A percentile compares a stretch with the other conserved stretches of the same genome.
Conservation (phyloP, 208 protist genomes). For the Herpetomonas tarakana region DNA sequence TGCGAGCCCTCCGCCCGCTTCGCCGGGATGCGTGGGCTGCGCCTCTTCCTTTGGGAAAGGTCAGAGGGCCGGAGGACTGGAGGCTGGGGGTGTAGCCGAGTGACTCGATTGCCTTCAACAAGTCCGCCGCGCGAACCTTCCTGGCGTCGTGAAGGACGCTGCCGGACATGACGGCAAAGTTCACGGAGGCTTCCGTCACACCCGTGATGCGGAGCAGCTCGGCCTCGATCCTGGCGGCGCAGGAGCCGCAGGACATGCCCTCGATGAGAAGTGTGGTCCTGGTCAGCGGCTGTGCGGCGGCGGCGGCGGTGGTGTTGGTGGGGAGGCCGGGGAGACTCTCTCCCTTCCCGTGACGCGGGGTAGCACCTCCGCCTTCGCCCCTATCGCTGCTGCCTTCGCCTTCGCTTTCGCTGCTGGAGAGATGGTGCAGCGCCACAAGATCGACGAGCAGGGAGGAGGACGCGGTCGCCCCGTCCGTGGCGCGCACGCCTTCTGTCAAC, state of each 20-base stretch:
- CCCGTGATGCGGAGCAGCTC: constrained; percentile 31
- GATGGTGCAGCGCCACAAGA: not conserved
- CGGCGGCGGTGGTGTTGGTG: not conserved
- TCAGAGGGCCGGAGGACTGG: not conserved
- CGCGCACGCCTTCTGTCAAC: too few species aligned
- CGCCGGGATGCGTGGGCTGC: too few species aligned
- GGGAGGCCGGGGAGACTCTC: not conserved
- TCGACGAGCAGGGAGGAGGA: too few species aligned
- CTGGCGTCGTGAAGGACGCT: constrained; percentile 37
- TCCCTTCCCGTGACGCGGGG: too few species aligned
- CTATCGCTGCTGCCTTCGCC: not conserved
- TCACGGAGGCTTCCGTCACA: constrained; percentile 55
- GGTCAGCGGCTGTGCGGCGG: not conserved
- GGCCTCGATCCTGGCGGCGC: constrained; percentile 85
- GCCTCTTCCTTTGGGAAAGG: too few species aligned
- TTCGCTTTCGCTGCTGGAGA: not conserved
- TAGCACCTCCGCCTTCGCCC: not conserved
- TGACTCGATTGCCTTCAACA: constrained; percentile 21
- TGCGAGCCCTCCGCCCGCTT: too few species aligned
- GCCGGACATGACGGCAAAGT: constrained; percentile 69
- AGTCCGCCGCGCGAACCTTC: constrained; percentile 15
- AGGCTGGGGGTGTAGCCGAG: constrained; percentile 30
- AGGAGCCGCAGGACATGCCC: constrained; percentile 93
- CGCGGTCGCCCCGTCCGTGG: too few species aligned
- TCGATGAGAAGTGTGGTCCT: constrained; percentile 54